Conservation (phyloP, 1,284 basidiomycete genomes). For the Cryptococcus neoformans region DNA sequence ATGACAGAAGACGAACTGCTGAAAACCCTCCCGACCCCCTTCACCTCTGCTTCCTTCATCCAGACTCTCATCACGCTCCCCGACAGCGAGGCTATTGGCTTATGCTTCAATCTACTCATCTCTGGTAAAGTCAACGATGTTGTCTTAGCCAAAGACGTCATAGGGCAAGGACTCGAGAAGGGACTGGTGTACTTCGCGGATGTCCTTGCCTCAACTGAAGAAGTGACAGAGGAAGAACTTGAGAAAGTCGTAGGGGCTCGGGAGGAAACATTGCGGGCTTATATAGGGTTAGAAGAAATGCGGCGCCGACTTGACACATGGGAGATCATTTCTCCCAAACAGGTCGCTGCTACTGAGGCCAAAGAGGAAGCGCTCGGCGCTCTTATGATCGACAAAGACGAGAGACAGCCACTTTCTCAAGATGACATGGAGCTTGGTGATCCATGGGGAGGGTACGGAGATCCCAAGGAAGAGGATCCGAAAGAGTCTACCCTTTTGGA, state of each 20-base stretch:
- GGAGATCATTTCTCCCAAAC: constrained; percentile 5
- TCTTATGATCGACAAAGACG: background rate
- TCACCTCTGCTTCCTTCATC: constrained; percentile 2
- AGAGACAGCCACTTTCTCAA: background rate
- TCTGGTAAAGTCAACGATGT: constrained; percentile 6
- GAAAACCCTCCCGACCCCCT: constrained; percentile 1
- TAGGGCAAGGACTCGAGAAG: constrained; percentile 7
- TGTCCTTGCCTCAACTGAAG: background rate
- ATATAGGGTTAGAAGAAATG: constrained; percentile 6
- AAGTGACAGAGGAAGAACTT: background rate
- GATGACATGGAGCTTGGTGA: constrained; percentile 57
- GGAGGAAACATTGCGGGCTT: constrained; percentile 2
- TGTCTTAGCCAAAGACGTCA: background rate
- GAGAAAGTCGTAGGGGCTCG: background rate
- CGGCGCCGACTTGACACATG: constrained; percentile 11
- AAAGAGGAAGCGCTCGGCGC: background rate
- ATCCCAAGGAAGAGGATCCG: constrained; percentile 20
- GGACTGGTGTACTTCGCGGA: background rate
- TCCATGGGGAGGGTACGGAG: constrained; percentile 65
- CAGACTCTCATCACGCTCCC: constrained; percentile 5
- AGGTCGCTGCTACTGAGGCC: background rate
- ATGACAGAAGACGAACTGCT: background rate
- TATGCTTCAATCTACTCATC: constrained; percentile 4
- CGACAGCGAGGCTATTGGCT: constrained; percentile 1
- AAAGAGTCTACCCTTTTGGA: constrained; percentile 15